Evolutionary conservation across 2,329 filamentous ascomycete species (phyloP).

Genomic region (Arthrobotrys iridis): DNA sequence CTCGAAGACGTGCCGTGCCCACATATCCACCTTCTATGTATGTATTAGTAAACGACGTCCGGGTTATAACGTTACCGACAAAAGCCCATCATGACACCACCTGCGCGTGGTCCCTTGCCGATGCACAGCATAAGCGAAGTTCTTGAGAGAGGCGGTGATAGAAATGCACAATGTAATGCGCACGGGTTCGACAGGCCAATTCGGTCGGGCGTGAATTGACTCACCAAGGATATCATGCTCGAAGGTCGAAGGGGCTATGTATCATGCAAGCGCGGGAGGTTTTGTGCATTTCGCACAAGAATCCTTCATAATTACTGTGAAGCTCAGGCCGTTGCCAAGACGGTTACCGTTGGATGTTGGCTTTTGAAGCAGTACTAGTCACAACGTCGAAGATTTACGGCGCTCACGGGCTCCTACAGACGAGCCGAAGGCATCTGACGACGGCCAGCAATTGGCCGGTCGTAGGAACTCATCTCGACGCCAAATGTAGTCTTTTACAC

Average conservation of each 20-base stretch:
- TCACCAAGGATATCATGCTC: neutral
- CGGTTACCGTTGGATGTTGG: slow-evolving; percentile 8
- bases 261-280: slow-evolving; percentile 11
- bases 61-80: neutral
- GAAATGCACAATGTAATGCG: neutral
- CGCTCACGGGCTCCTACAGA: neutral
- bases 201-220: neutral
- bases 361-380: neutral
- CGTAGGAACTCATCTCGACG: slow-evolving; percentile 27
- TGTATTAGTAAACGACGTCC: too few relatives aligned
- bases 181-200: neutral
- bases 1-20: slow-evolving; percentile 20
- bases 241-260: neutral
- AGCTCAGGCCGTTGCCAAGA: slow-evolving; percentile 33
- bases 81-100: slow-evolving; percentile 44
- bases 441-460: neutral
- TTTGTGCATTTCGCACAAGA: slow-evolving; percentile 14
- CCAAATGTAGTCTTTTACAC: neutral
- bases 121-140: slow-evolving; percentile 37
- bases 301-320: neutral
- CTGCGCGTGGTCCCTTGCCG: slow-evolving; percentile 42
- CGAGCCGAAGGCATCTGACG: neutral
- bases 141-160: slow-evolving; percentile 30
- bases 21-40: too few relatives aligned
- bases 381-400: neutral